Evolutionary conservation across 768 basidiomycete genomes (phyloP).

Genomic region (Lentinula edodes): DNA sequence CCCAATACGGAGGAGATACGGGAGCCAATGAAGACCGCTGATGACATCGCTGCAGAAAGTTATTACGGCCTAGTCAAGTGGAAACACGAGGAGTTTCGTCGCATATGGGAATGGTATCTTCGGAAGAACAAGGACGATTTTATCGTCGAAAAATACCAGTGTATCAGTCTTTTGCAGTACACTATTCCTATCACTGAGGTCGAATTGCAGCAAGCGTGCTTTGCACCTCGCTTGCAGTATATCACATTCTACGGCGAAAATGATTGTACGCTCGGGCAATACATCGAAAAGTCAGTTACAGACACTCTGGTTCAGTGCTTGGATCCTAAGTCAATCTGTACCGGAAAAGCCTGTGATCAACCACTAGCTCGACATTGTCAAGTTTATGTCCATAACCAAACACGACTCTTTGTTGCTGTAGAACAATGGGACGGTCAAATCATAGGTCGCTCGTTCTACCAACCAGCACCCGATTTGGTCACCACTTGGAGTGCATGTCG

Average conservation of each 20-base stretch:
- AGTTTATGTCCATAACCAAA: conserved; percentile 88
- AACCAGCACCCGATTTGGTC: conserved; percentile 66
- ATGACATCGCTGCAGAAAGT: conserved; percentile 75
- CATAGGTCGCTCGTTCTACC: conserved; percentile 45
- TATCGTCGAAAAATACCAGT: conserved; percentile 89
- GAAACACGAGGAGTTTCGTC: conserved; percentile 81
- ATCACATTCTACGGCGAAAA: conserved; percentile 91
- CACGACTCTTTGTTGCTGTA: conserved; percentile 75
- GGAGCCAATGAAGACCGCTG: conserved; percentile 49
- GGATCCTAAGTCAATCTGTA: conserved; percentile 73
- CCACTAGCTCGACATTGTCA: conserved; percentile 80
- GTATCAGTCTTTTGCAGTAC: conserved; percentile 75
- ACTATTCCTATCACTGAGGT: conserved; percentile 71
- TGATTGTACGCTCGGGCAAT: conserved; percentile 89
- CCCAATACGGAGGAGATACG: conserved; percentile 28
- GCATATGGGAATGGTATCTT: conserved; percentile 95
- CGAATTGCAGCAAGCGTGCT: conserved; percentile 67
- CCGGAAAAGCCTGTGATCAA: conserved; percentile 80
- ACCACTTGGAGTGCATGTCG: conserved; percentile 92
- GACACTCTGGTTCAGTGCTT: conserved; percentile 65
- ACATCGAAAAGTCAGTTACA: conserved; percentile 74
- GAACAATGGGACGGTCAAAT: conserved; percentile 86
- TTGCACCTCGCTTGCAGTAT: conserved; percentile 65
- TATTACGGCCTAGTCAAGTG: conserved; percentile 63
- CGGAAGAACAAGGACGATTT: conserved; percentile 84